Conservation (phyloP, 768 basidiomycete genomes). For the Crassisporium funariophilum region DNA sequence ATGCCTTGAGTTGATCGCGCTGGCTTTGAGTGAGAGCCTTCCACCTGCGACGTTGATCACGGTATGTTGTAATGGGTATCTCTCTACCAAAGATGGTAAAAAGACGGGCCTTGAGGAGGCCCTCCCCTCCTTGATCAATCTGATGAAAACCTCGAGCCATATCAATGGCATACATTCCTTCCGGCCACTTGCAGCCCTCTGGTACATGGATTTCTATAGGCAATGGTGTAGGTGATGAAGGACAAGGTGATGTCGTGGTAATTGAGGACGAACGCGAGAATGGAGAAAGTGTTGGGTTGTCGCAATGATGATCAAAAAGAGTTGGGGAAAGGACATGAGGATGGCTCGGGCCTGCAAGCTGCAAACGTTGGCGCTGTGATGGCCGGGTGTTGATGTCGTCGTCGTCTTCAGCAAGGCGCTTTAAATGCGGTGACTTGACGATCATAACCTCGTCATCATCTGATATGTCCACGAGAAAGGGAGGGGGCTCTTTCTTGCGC, state of each 20-base stretch:
- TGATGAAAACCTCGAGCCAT: not conserved
- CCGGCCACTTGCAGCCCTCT: not conserved
- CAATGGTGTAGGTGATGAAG: not conserved
- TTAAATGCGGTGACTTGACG: no score
- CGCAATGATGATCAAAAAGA: not conserved
- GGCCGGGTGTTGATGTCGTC: not conserved
- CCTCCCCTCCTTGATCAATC: not conserved
- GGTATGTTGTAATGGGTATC: not conserved
- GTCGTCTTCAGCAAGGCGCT: no score
- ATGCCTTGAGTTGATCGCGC: not conserved
- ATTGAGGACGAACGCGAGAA: not conserved
- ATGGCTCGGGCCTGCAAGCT: not conserved
- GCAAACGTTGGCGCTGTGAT: not conserved
- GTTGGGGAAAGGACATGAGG: not conserved
- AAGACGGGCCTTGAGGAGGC: not conserved
- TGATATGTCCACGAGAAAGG: not conserved
- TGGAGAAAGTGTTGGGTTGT: not conserved
- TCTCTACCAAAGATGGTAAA: not conserved
- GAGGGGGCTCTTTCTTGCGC: not conserved
- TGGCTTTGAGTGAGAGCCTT: not conserved
- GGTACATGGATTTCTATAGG: not conserved
- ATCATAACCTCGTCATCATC: not conserved
- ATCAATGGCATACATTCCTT: conserved; percentile 1
- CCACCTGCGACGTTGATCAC: not conserved
- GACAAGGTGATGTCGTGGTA: not conserved